Evolutionary conservation across 148 eudicot genomes (phyloP), one percentile per base, ranked within the genome.

Genomic region (Cornus suecica): DNA sequence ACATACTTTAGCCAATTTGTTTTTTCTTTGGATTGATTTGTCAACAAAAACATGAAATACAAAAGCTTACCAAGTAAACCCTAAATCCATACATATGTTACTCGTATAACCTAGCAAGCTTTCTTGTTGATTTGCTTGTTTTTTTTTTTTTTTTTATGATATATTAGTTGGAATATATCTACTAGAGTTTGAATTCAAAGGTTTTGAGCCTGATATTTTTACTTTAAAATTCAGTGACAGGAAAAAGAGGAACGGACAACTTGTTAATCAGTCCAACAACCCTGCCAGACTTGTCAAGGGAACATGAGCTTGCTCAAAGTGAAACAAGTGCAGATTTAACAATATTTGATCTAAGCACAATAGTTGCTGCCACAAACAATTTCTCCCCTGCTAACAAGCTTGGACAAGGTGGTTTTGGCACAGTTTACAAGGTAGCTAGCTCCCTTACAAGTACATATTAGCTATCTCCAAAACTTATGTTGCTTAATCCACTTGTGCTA

Each of bases 361-460:
- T 83, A 24, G 79, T 28, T 13, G 64, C 63, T 20, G 84, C 84
- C 6, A 81, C 84, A 1, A 25, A 54, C 25, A 74, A 74, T 64
- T 81, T 81, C 52, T 37, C 52, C 20, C 15, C 8, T 56, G 32
- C 74, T 8, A 81, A 68, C 31, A 68, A 77, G 77, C 70, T 81
- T 9, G 84, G 84, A 8, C 52, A 48, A 69, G 84, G 84, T 61
- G 83, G 83, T n/a, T 80, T 80, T 66, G 83, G 83, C 66, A 14
- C 28, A 5, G 83, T 80, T 71, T 80, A 76, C 61, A 80, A 71
- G 80, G 84, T 77, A 80, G 79, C 15, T 77, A 80, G 79, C 15
- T 6, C 61, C 11, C 10, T 45, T 45, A 45, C 1, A 32, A 32
- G 42, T 37, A 48, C 18, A 0, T 48, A 16, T 3, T 48, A 48